Evolutionary conservation across 352 stramenopile genomes (phyloP), one percentile per base, ranked within the genome.

Genomic region (Aphanomyces astaci): DNA sequence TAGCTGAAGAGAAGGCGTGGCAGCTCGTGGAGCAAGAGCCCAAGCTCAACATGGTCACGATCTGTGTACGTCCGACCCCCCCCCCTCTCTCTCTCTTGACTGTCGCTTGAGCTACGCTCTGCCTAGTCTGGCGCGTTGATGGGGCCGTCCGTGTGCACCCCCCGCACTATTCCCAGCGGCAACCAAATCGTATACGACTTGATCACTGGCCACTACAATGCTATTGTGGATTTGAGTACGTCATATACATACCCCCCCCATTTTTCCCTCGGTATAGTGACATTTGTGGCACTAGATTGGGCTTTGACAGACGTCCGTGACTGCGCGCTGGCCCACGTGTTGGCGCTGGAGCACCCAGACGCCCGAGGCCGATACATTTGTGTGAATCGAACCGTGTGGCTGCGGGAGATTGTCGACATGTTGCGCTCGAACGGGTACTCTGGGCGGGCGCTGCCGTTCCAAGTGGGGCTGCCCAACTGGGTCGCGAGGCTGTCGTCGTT

Each of bases 21-120:
- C 64, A 66, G 31, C 64, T 71, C n/a, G 49, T 71, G 27, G 53
- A 71, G 57, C 64, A 71, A 54, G 53, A 66, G 53, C 56, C 56
- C 56, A 68, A 36, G 24, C 91, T 95, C 62, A 85, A 94, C 71
- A 75, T 95, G 49, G 87, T 95, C 69, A 90, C 87, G 17, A 95
- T 95, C 70, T 94, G 92, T 63, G 82, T 89, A 77, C 40, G 79
- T 78, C n/a, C n/a, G n/a, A n/a, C n/a, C n/a, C n/a, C n/a, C n/a
- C n/a, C n/a, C n/a, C n/a, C n/a, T n/a, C n/a, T n/a, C n/a, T n/a
- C n/a, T n/a, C n/a, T n/a, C 13, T 66, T 22, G 28, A 10, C 54
- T 66, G 13, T 45, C 59, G 51, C n/a, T n/a, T 66, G 9, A 27
- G 9, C 17, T 22, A 22, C 52, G 27, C 10, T 4, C 13, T 25